These are phyloP conservation scores for Betula pendula DNA, from an alignment of 306 rosid genomes.

Conservation along the genomic window DNA sequence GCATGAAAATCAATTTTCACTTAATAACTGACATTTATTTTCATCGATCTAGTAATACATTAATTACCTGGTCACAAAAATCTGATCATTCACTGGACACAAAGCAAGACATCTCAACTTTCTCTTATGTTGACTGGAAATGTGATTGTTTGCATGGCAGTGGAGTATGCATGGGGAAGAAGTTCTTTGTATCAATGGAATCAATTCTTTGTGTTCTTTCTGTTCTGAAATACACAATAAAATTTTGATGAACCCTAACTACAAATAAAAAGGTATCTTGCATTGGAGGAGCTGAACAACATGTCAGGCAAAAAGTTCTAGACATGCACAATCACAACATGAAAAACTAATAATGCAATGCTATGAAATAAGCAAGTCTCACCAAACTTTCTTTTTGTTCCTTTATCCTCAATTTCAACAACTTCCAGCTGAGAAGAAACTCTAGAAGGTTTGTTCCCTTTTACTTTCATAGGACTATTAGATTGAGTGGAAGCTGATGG, in stretches of 20 bases:
- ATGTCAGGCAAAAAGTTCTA: conserved; percentile 6
- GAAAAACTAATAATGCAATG: conserved; percentile 7
- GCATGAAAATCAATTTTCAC: conserved; percentile 10
- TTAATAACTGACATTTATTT: conserved; percentile 10
- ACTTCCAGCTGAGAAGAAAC: conserved; percentile 43
- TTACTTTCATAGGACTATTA: conserved; percentile 35
- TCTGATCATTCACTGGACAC: conserved; percentile 83
- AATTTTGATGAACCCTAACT: conserved; percentile 21
- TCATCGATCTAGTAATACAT: conserved; percentile 6
- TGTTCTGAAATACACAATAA: conserved; percentile 55
- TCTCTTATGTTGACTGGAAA: conserved; percentile 92
- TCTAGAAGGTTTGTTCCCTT: conserved; percentile 45
- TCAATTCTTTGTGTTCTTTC: conserved; percentile 78
- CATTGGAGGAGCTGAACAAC: conserved; percentile 7
- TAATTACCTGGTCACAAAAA: conserved; percentile 78
- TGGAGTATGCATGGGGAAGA: conserved; percentile 42
- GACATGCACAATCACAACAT: not conserved
- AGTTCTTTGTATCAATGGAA: conserved; percentile 44
- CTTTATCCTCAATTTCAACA: conserved; percentile 53
- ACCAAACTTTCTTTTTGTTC: conserved; percentile 81
- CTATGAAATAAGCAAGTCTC: conserved; percentile 28
- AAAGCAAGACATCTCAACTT: conserved; percentile 77
- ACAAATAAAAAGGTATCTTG: conserved; percentile 12
- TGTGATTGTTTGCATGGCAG: conserved; percentile 60
- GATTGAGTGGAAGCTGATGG: conserved; percentile 38